These are phyloP conservation scores for Exophiala aquamarina DNA, from an alignment of 2,329 filamentous ascomycete species.

Conservation along the genomic window DNA sequence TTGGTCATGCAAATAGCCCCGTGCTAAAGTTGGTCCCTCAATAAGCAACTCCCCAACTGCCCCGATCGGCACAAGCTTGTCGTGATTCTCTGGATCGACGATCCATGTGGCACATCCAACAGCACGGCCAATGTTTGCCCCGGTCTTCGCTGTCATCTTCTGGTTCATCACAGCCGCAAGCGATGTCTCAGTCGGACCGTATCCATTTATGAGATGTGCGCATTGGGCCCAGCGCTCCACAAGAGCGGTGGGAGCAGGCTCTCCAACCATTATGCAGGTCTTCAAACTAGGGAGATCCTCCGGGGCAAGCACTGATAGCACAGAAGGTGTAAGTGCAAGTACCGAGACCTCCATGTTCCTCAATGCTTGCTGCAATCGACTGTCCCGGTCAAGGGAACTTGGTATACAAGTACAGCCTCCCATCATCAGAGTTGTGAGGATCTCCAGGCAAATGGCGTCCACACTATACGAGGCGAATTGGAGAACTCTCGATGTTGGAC, in stretches of 20 bases:
- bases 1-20: conserved; percentile 44
- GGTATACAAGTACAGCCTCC: conserved; percentile 64
- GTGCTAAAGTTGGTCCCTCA: conserved; percentile 46
- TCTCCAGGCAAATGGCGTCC: conserved; percentile 55
- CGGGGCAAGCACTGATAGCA: conserved; percentile 49
- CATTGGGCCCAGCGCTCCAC: conserved; percentile 44
- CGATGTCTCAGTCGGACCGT: conserved; percentile 43
- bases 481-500: conserved; percentile 56
- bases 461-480: conserved; percentile 59
- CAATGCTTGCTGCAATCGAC: conserved; percentile 52
- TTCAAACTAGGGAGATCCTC: conserved; percentile 44
- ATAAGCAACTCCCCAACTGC: conserved; percentile 49
- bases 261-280: conserved; percentile 45
- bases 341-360: conserved; percentile 51
- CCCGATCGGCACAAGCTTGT: conserved; percentile 44
- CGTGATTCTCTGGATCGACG: conserved; percentile 35
- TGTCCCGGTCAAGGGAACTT: conserved; percentile 48
- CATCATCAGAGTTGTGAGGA: conserved; percentile 54
- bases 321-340: conserved; percentile 58
- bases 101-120: conserved; percentile 39
- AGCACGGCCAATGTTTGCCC: conserved; percentile 36
- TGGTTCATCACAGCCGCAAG: conserved; percentile 34
- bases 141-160: conserved; percentile 33
- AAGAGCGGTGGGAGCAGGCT: conserved; percentile 43
- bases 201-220: conserved; percentile 46